Conservation (phyloP, 192 early-diverging fungal species). For the Coemansia erecta region DNA sequence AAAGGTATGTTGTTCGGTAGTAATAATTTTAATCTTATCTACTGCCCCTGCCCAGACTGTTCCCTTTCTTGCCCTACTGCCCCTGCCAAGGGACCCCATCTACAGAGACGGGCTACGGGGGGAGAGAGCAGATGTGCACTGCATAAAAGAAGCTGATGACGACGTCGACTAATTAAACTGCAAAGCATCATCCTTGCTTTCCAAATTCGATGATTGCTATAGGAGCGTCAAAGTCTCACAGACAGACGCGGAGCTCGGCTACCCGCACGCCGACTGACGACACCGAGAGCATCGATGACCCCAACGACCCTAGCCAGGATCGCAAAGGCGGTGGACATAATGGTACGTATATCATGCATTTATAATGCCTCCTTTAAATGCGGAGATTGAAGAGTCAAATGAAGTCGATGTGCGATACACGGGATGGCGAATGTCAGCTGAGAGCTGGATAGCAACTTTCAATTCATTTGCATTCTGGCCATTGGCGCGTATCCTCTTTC, state of each 20-base stretch:
- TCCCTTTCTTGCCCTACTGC: too few species aligned
- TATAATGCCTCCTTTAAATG: neutral
- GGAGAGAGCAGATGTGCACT: too few species aligned
- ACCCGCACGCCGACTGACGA: neutral
- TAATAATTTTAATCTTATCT: neutral
- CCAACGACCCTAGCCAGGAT: neutral
- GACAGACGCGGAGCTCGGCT: constrained; percentile 13
- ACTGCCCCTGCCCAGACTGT: constrained; percentile 2
- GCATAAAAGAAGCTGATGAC: too few species aligned
- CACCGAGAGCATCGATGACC: constrained; percentile 4
- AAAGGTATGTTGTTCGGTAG: constrained; percentile 3
- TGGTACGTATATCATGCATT: constrained; percentile 28
- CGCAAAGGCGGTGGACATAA: constrained; percentile 27
- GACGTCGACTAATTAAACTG: too few species aligned
- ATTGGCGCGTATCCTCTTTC: neutral
- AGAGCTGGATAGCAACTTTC: neutral
- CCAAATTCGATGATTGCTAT: neutral
- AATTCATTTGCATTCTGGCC: neutral
- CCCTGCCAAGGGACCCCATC: too few species aligned
- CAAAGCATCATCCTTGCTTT: too few species aligned
- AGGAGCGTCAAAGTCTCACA: constrained; percentile 18
- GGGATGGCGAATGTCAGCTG: neutral
- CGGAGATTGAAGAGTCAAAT: neutral
- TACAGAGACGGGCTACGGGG: too few species aligned
- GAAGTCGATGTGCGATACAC: too few species aligned